Conservation (phyloP, 306 rosid genomes). For the Argentina anserina region DNA sequence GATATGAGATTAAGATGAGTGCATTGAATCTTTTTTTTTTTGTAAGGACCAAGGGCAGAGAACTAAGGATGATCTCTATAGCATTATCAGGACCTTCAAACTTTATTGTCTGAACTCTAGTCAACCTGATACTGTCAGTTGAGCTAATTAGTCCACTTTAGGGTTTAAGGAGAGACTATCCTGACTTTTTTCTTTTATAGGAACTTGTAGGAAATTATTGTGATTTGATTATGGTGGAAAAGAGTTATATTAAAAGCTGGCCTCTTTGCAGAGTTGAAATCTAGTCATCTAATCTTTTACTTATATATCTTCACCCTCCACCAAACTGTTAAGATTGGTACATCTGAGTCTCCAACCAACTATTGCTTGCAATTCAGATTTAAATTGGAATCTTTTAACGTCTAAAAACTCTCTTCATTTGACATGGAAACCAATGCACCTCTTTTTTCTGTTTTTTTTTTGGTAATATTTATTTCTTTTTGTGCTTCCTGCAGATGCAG, state of each 20-base stretch:
- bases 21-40: background rate
- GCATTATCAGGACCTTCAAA: background rate
- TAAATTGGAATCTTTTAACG: background rate
- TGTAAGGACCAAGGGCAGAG: background rate
- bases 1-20: background rate
- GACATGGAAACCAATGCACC: background rate
- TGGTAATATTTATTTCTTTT: background rate
- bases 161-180: background rate
- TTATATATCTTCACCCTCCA: background rate
- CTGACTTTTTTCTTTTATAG: background rate
- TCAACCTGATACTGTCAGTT: background rate
- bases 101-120: background rate
- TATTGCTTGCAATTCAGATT: background rate
- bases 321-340: background rate
- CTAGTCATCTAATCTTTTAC: background rate
- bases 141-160: background rate
- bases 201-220: background rate
- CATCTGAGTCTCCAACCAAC: background rate
- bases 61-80: background rate
- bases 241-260: background rate
- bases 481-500: constrained; percentile 42
- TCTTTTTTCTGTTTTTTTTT: background rate
- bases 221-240: background rate
- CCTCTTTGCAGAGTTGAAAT: background rate
- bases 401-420: background rate